A percentile compares a stretch with the other conserved stretches of the same genome.
phyloP scores from a whole-genome alignment of 176 grass and related monocot species.

The Aegilops sharonensis region DNA sequence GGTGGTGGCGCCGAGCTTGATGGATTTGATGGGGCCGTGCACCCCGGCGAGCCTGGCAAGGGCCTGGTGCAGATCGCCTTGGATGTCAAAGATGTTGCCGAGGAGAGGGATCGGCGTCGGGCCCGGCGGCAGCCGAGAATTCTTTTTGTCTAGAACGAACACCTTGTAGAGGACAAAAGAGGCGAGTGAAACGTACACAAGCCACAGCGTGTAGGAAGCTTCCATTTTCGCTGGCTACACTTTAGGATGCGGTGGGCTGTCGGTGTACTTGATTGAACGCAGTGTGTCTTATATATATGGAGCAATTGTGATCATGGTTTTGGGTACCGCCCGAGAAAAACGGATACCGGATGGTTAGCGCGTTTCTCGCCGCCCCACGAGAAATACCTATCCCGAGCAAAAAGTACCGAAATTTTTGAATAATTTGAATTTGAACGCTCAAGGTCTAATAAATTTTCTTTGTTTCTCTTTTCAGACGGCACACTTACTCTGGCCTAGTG shows the following conservation, averaged over 20 bases:
- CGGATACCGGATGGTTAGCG: no score
- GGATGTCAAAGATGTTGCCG: slow-evolving; percentile 50
- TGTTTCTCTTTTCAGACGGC: no score
- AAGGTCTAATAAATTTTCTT: no score
- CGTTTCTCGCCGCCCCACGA: no score
- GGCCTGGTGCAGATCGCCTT: slow-evolving; percentile 39
- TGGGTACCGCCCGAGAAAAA: no score
- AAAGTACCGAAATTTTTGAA: no score
- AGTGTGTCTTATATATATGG: background rate
- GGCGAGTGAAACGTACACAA: slow-evolving; percentile 37
- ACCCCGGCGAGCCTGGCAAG: slow-evolving; percentile 36
- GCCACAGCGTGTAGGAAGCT: slow-evolving; percentile 18
- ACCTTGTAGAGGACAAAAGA: slow-evolving; percentile 30
- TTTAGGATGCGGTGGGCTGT: background rate
- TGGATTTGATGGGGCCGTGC: slow-evolving; percentile 49
- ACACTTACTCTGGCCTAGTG: no score
- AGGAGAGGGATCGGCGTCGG: slow-evolving; percentile 35
- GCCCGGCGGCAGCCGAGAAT: slow-evolving; percentile 32
- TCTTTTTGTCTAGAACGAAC: background rate
- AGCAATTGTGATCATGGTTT: no score
- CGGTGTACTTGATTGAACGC: background rate
- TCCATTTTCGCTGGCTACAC: slow-evolving; percentile 22
- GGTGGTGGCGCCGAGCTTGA: slow-evolving; percentile 39
- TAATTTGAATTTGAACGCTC: no score
- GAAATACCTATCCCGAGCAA: no score